phyloP scores from a whole-genome alignment of 352 stramenopile species.

The Phytophthora tubulina region DNA sequence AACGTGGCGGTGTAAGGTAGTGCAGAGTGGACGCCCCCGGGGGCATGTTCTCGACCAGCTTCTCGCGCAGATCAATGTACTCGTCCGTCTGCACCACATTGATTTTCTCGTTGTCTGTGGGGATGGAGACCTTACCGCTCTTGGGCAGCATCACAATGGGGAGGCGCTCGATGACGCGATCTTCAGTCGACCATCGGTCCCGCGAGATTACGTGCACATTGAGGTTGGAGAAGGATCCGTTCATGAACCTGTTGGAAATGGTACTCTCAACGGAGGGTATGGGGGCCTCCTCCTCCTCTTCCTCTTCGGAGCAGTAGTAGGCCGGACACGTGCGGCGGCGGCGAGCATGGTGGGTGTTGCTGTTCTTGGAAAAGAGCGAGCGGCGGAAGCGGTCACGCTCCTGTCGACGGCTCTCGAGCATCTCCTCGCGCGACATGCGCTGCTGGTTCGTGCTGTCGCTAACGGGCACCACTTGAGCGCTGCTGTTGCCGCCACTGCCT shows the following conservation, averaged over 20 bases:
- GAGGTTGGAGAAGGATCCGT: slow-evolving; percentile 76
- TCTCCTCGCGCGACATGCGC: slow-evolving; percentile 72
- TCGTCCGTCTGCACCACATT: slow-evolving; percentile 75
- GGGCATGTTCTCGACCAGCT: slow-evolving; percentile 60
- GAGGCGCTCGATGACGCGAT: slow-evolving; percentile 64
- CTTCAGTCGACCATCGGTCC: slow-evolving; percentile 74
- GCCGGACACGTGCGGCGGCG: slow-evolving; percentile 53
- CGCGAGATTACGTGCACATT: slow-evolving; percentile 83
- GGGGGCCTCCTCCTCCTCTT: slow-evolving; percentile 69
- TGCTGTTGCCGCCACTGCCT: slow-evolving; percentile 10
- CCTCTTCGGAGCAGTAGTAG: slow-evolving; percentile 73
- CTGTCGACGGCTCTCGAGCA: slow-evolving; percentile 69
- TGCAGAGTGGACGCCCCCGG: slow-evolving; percentile 36
- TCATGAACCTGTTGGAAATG: slow-evolving; percentile 87
- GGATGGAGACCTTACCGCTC: slow-evolving; percentile 67
- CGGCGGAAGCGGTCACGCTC: slow-evolving; percentile 79
- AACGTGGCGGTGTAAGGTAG: slow-evolving; percentile 78
- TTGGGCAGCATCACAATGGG: slow-evolving; percentile 81
- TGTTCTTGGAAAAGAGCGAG: slow-evolving; percentile 61
- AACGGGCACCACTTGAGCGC: slow-evolving; percentile 7
- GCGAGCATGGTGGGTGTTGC: slow-evolving; percentile 9
- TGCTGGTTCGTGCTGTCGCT: slow-evolving; percentile 33
- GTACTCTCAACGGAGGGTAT: slow-evolving; percentile 77
- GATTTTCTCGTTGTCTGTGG: slow-evolving; percentile 83
- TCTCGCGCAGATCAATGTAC: slow-evolving; percentile 68